A percentile compares a stretch with the other conserved stretches of the same genome.
Evolutionary conservation across 2,329 filamentous ascomycete species (phyloP).

Genomic region (Xylaria sp.): DNA sequence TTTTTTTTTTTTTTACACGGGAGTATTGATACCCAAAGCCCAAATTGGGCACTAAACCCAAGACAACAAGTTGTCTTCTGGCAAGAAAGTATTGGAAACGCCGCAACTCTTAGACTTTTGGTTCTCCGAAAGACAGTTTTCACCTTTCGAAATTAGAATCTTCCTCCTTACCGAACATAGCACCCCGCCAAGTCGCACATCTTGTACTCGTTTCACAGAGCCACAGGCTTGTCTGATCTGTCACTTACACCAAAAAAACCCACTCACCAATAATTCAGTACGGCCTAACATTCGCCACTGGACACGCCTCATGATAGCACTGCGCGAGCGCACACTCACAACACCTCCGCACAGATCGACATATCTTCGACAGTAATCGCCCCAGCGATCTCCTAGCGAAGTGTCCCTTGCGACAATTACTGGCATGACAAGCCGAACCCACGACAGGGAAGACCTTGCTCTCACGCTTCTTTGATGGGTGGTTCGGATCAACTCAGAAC

Average conservation of each 20-base stretch:
- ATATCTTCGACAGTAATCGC: slow-evolving; percentile 1
- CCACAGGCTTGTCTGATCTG: slow-evolving; percentile 11
- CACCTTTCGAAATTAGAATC: slow-evolving; percentile 25
- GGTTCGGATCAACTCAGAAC: slow-evolving; percentile 20
- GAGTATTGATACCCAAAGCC: slow-evolving; percentile 49
- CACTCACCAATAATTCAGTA: slow-evolving; percentile 1
- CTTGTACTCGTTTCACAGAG: slow-evolving; percentile 13
- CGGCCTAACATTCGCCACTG: slow-evolving; percentile 37
- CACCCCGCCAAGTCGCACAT: slow-evolving; percentile 6
- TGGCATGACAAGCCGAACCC: slow-evolving; percentile 35
- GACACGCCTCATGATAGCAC: slow-evolving; percentile 27
- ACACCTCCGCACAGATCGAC: slow-evolving; percentile 26
- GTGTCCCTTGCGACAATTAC: slow-evolving; percentile 33
- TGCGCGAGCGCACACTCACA: slow-evolving; percentile 11
- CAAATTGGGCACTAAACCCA: slow-evolving; percentile 42
- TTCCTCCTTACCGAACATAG: slow-evolving; percentile 25
- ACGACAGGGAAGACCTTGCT: slow-evolving; percentile 33
- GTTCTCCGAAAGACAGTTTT: slow-evolving; percentile 19
- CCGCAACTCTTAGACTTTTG: slow-evolving; percentile 11
- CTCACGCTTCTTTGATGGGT: slow-evolving; percentile 23
- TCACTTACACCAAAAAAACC: slow-evolving; percentile 9
- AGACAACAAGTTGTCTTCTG: slow-evolving; percentile 2
- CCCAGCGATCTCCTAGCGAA: slow-evolving; percentile 24
- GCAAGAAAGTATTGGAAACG: slow-evolving; percentile 12
- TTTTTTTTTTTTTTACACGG: slow-evolving; percentile 18